phyloP scores from a whole-genome alignment of 2,329 filamentous ascomycete genomes.

The Bipolaris sorokiniana region DNA sequence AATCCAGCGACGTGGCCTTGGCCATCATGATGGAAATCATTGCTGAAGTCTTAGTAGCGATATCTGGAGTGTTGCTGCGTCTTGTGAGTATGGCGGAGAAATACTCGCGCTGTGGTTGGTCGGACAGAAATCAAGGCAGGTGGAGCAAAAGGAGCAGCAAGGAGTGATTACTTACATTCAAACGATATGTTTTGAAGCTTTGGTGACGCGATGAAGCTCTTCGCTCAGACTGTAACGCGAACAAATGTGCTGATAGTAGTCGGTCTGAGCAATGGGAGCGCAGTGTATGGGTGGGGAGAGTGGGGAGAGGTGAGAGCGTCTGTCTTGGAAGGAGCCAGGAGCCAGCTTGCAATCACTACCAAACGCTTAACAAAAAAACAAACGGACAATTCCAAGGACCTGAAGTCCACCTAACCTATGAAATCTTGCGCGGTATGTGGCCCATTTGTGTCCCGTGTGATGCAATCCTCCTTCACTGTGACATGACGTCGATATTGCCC shows the following conservation, averaged over 20 bases:
- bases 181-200: background rate
- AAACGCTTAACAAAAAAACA: slow-evolving; percentile 2
- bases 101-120: background rate
- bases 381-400: background rate
- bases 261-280: slow-evolving; percentile 8
- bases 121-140: background rate
- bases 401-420: slow-evolving; percentile 8
- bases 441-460: slow-evolving; percentile 5
- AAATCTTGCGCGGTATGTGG: slow-evolving; percentile 12
- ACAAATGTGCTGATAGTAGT: background rate
- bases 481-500: slow-evolving; percentile 41
- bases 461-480: slow-evolving; percentile 24
- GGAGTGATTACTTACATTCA: background rate
- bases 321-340: slow-evolving; percentile 13
- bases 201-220: background rate
- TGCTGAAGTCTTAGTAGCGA: background rate
- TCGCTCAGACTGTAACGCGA: background rate
- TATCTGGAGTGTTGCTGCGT: background rate
- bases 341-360: slow-evolving; percentile 3
- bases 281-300: slow-evolving; percentile 1
- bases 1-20: slow-evolving; percentile 32
- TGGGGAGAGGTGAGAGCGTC: slow-evolving; percentile 21
- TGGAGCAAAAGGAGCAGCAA: background rate
- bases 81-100: background rate
- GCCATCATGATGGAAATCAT: slow-evolving; percentile 13